These are phyloP conservation scores for Betula pendula DNA, from an alignment of 306 rosid species.

Conservation along the genomic window DNA sequence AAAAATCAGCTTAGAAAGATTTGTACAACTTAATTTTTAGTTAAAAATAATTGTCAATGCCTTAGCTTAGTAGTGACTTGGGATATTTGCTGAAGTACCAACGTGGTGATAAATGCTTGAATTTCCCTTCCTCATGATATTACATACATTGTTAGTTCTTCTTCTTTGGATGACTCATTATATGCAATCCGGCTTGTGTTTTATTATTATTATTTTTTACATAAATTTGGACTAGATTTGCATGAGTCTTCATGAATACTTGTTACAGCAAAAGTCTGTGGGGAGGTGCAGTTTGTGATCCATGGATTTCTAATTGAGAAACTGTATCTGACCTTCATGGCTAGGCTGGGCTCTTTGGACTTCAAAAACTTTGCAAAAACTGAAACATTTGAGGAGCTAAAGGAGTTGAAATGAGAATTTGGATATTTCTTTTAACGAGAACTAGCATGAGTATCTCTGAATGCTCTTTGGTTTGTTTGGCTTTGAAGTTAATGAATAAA, in stretches of 20 bases:
- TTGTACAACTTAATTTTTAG: neutral
- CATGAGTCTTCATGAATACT: neutral
- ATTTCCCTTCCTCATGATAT: neutral
- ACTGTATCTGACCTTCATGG: neutral
- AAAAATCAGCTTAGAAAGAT: neutral
- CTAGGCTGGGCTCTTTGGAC: neutral
- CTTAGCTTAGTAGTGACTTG: neutral
- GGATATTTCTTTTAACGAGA: neutral
- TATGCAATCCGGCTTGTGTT: neutral
- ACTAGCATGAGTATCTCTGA: neutral
- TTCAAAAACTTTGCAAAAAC: neutral
- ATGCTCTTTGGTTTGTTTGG: neutral
- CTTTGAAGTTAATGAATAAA: neutral
- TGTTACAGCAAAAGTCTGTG: neutral
- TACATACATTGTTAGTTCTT: neutral
- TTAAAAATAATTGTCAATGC: neutral
- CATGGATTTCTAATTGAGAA: neutral
- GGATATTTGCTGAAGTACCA: neutral
- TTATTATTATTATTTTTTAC: neutral
- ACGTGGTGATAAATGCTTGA: neutral
- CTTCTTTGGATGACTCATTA: neutral
- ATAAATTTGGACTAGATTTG: neutral
- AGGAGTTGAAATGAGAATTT: neutral
- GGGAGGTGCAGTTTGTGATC: neutral
- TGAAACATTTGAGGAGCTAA: conserved; percentile 2